A percentile compares a stretch with the other conserved stretches of the same genome.
phyloP scores from a whole-genome alignment of 2,329 filamentous ascomycete genomes.

The Orbilia ellipsospora region DNA sequence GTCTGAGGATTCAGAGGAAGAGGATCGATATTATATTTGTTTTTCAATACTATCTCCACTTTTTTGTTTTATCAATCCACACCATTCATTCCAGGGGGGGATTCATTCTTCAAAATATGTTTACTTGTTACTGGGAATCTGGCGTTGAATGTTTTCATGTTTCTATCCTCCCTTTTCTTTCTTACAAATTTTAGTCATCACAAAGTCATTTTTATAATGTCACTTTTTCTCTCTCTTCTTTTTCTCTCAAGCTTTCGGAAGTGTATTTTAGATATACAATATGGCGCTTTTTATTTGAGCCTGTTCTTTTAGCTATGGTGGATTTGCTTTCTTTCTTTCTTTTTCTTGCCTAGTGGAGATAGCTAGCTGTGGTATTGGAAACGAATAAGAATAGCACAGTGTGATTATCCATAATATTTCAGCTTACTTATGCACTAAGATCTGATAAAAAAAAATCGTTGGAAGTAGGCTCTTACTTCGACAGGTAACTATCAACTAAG shows the following conservation, averaged over 20 bases:
- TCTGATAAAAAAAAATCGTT: no score
- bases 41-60: no score
- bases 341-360: neutral
- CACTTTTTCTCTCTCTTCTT: conserved; percentile 9
- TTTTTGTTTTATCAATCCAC: neutral
- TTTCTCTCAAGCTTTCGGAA: neutral
- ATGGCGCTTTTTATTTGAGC: conserved; percentile 4
- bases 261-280: conserved; percentile 23
- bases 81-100: neutral
- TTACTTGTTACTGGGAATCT: neutral
- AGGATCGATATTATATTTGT: no score
- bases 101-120: conserved; percentile 1
- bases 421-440: no score
- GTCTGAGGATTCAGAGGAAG: no score
- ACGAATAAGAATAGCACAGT: no score
- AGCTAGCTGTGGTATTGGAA: no score
- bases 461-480: no score
- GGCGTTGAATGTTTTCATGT: conserved; percentile 18
- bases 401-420: no score
- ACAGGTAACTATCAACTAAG: no score
- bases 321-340: neutral
- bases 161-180: neutral
- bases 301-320: neutral
- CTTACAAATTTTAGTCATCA: conserved; percentile 17
- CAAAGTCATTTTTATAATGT: conserved; percentile 12